These are phyloP conservation scores for Penicillium sp. DNA, from an alignment of 2,329 filamentous ascomycete genomes.

Conservation along the genomic window DNA sequence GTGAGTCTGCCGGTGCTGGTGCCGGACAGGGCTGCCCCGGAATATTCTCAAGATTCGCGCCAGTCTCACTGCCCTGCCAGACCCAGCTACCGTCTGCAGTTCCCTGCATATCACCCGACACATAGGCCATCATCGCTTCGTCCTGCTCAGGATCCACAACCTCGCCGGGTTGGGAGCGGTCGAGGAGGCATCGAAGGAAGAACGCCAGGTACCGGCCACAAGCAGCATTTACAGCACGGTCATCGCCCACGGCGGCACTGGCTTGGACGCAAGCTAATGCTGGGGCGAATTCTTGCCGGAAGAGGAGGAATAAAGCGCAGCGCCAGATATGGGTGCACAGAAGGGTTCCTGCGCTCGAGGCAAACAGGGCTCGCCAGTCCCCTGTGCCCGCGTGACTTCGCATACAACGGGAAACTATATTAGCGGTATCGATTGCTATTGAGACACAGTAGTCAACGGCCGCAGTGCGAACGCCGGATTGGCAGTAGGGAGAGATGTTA, in stretches of 20 bases:
- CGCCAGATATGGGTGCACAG: conserved; percentile 87
- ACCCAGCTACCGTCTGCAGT: conserved; percentile 80
- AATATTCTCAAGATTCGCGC: conserved; percentile 42
- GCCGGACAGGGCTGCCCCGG: conserved; percentile 17
- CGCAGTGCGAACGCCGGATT: conserved; percentile 67
- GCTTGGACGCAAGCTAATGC: conserved; percentile 76
- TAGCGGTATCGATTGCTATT: conserved; percentile 78
- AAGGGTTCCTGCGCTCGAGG: conserved; percentile 73
- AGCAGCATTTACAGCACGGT: conserved; percentile 73
- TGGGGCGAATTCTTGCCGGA: conserved; percentile 73
- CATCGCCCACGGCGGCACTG: conserved; percentile 71
- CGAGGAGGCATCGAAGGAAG: conserved; percentile 73
- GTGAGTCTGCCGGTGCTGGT: conserved; percentile 59
- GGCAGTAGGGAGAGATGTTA: conserved; percentile 77
- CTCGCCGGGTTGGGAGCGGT: conserved; percentile 57
- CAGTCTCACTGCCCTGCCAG: conserved; percentile 70
- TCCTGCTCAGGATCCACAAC: conserved; percentile 63
- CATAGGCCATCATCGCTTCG: conserved; percentile 87
- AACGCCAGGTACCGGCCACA: conserved; percentile 84
- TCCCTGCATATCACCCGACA: conserved; percentile 84
- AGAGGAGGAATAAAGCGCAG: conserved; percentile 78
- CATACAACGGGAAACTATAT: conserved; percentile 72
- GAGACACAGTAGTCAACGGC: conserved; percentile 79
- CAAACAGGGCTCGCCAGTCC: conserved; percentile 63
- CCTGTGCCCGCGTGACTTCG: conserved; percentile 44